phyloP scores from a whole-genome alignment of 139 green algal species.

The Chlorella sp. region DNA sequence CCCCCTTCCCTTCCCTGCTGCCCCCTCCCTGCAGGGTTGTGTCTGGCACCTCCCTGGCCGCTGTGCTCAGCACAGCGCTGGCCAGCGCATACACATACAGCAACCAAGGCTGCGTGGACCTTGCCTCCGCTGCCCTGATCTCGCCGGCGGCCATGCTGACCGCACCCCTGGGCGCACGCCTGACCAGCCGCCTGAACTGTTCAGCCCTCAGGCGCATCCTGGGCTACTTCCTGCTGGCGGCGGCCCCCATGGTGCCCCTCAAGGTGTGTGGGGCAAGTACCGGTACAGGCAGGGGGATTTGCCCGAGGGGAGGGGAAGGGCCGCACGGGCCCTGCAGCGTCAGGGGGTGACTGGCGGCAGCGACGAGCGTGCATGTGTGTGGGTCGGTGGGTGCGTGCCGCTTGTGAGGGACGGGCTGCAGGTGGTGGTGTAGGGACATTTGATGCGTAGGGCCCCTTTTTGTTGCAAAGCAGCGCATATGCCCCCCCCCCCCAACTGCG shows the following conservation, averaged over 20 bases:
- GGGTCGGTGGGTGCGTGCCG: too few relatives aligned
- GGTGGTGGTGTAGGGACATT: too few relatives aligned
- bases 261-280: slow-evolving; percentile 56
- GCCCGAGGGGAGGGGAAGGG: background rate
- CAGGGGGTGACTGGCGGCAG: too few relatives aligned
- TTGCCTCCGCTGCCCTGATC: slow-evolving; percentile 62
- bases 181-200: slow-evolving; percentile 62
- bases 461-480: too few relatives aligned
- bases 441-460: background rate
- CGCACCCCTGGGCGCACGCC: slow-evolving; percentile 62
- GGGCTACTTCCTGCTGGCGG: slow-evolving; percentile 73
- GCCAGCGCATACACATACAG: slow-evolving; percentile 63
- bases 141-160: slow-evolving; percentile 61
- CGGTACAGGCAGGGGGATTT: background rate
- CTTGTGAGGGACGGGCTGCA: too few relatives aligned
- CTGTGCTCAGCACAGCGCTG: slow-evolving; percentile 72
- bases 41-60: slow-evolving; percentile 75
- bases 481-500: background rate
- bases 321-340: background rate
- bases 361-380: too few relatives aligned
- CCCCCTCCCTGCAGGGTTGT: slow-evolving; percentile 43
- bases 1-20: background rate
- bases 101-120: slow-evolving; percentile 59
- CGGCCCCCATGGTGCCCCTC: slow-evolving; percentile 72
- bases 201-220: slow-evolving; percentile 52